These are phyloP conservation scores for Sclerotinia sclerotiorum DNA, from an alignment of 2,329 filamentous ascomycete genomes.

Conservation along the genomic window DNA sequence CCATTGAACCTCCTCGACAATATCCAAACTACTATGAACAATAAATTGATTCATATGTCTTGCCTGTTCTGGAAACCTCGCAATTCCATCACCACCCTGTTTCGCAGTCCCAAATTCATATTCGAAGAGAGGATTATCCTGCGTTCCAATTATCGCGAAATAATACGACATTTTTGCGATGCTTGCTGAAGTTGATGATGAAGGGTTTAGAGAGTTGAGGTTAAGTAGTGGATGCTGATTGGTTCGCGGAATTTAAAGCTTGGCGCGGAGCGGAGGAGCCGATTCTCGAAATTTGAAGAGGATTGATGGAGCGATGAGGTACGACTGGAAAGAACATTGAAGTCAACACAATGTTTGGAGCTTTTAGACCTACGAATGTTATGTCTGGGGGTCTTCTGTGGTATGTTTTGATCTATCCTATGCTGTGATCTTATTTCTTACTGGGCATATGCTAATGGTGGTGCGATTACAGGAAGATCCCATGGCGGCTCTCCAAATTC, in stretches of 20 bases:
- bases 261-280: slow-evolving; percentile 30
- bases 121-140: slow-evolving; percentile 95
- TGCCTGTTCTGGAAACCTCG: slow-evolving; percentile 84
- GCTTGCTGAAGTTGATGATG: slow-evolving; percentile 14
- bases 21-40: slow-evolving; percentile 88
- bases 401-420: slow-evolving; percentile 46
- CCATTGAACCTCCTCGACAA: slow-evolving; percentile 97
- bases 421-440: not conserved
- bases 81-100: slow-evolving; percentile 87
- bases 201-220: slow-evolving; percentile 22
- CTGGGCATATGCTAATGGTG: slow-evolving; percentile 26
- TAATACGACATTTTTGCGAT: slow-evolving; percentile 83
- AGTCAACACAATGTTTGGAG: slow-evolving; percentile 67
- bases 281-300: slow-evolving; percentile 30
- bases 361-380: slow-evolving; percentile 75
- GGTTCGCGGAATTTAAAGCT: slow-evolving; percentile 29
- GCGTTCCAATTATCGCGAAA: slow-evolving; percentile 93
- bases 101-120: slow-evolving; percentile 97
- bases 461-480: slow-evolving; percentile 70
- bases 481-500: slow-evolving; percentile 89
- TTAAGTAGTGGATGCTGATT: slow-evolving; percentile 32
- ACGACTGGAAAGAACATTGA: slow-evolving; percentile 24
- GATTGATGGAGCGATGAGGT: slow-evolving; percentile 1
- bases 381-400: slow-evolving; percentile 81
- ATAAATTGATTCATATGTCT: slow-evolving; percentile 97